phyloP scores from a whole-genome alignment of 495 filamentous ascomycete genomes.

The Amniculicola lignicola region DNA sequence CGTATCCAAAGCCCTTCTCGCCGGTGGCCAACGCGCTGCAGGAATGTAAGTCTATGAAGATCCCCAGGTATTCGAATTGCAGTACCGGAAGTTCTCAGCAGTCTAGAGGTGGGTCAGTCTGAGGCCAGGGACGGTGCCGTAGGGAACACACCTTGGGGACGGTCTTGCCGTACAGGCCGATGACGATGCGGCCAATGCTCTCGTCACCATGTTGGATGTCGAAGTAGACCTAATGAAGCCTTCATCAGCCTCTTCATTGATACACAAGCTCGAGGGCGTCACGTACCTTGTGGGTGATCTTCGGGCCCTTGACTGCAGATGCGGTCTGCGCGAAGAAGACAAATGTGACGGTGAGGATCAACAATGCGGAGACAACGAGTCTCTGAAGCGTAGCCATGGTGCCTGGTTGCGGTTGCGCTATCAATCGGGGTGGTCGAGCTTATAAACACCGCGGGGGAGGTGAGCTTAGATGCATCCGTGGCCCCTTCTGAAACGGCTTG shows the following conservation, averaged over 20 bases:
- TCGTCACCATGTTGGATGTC: constrained; percentile 91
- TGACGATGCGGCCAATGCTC: constrained; percentile 76
- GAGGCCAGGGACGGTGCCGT: not conserved
- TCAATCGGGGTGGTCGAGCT: constrained; percentile 18
- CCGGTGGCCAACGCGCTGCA: constrained; percentile 81
- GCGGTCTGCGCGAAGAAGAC: constrained; percentile 68
- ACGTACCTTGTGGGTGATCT: constrained; percentile 87
- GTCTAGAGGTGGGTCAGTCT: constrained; percentile 53
- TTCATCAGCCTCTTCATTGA: not conserved
- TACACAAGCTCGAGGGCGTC: not conserved
- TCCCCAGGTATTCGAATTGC: constrained; percentile 8
- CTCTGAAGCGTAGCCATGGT: constrained; percentile 54
- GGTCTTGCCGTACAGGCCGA: constrained; percentile 97
- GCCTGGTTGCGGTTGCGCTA: not conserved
- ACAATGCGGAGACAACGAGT: constrained; percentile 62
- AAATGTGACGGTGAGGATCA: constrained; percentile 70
- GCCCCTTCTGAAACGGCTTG: constrained; percentile 20
- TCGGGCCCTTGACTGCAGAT: constrained; percentile 81
- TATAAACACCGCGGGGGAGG: constrained; percentile 1
- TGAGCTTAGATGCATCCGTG: not conserved
- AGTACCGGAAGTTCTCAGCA: constrained; percentile 87
- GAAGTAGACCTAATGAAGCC: constrained; percentile 70
- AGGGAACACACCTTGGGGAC: constrained; percentile 69
- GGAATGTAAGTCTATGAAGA: constrained; percentile 9
- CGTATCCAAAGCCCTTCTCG: constrained; percentile 95